Percentiles rank a stretch among this genome's conserved stretches.
These are phyloP conservation scores for Begonia loranthoides DNA, from an alignment of 306 rosid species.

Conservation along the genomic window DNA sequence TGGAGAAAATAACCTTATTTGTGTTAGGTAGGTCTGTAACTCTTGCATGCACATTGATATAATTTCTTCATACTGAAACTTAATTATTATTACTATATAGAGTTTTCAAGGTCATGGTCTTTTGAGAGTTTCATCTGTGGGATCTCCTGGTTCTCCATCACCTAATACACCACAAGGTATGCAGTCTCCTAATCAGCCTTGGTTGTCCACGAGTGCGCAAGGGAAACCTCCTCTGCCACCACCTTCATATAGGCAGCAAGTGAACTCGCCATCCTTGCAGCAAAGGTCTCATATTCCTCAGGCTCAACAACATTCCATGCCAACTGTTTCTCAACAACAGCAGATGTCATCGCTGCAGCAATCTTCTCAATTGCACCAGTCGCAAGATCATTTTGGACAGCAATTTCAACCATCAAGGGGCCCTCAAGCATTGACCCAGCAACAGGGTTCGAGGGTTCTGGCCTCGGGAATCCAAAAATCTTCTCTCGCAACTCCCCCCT, in stretches of 20 bases:
- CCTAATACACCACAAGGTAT: slow-evolving; percentile 46
- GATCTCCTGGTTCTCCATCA: slow-evolving; percentile 45
- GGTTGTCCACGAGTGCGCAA: slow-evolving; percentile 73
- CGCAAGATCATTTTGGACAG: slow-evolving; percentile 53
- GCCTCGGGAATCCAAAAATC: slow-evolving; percentile 48
- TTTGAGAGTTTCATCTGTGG: slow-evolving; percentile 50
- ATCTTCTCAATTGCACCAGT: slow-evolving; percentile 44
- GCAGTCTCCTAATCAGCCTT: slow-evolving; percentile 73
- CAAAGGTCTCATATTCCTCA: slow-evolving; percentile 58
- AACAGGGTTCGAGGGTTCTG: slow-evolving; percentile 49
- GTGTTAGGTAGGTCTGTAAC: neutral
- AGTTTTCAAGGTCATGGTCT: slow-evolving; percentile 74
- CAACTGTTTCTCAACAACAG: slow-evolving; percentile 16
- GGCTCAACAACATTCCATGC: slow-evolving; percentile 30
- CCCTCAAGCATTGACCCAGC: slow-evolving; percentile 44
- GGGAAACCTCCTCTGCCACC: slow-evolving; percentile 93
- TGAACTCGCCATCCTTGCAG: slow-evolving; percentile 49
- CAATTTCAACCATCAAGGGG: slow-evolving; percentile 47
- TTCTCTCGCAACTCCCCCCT: slow-evolving; percentile 36
- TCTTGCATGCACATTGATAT: neutral
- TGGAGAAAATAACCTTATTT: too few species aligned
- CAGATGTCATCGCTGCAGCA: slow-evolving; percentile 17
- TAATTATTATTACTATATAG: slow-evolving; percentile 21
- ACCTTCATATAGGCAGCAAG: slow-evolving; percentile 62
- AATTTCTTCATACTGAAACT: neutral